Conservation (phyloP, 495 filamentous ascomycete species). For the Aspergillus nidulans region DNA sequence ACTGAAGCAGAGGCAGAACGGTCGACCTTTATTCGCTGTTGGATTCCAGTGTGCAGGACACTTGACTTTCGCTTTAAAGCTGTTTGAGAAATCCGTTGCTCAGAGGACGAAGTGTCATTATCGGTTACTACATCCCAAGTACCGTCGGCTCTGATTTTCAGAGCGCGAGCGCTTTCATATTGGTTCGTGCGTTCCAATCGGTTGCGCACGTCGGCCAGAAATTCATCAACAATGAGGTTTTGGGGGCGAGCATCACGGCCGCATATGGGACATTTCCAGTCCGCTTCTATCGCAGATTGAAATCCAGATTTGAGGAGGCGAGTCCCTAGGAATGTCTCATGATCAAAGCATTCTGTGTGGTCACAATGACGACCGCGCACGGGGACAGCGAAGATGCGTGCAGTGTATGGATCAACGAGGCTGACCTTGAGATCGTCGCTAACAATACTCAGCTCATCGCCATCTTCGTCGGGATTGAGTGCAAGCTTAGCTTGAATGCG, state of each 20-base stretch:
- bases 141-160: conserved; percentile 55
- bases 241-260: conserved; percentile 67
- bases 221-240: conserved; percentile 63
- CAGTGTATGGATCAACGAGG: conserved; percentile 71
- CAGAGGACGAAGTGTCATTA: conserved; percentile 14
- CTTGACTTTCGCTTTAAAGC: conserved; percentile 10
- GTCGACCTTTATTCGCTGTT: conserved; percentile 17
- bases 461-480: conserved; percentile 51
- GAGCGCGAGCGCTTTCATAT: conserved; percentile 46
- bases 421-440: conserved; percentile 62
- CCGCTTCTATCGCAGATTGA: conserved; percentile 57
- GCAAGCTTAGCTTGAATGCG: conserved; percentile 37
- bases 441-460: conserved; percentile 52
- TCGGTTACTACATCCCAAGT: conserved; percentile 48
- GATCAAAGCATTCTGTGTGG: conserved; percentile 86
- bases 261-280: conserved; percentile 83
- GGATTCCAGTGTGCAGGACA: neutral
- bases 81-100: neutral
- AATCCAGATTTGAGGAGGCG: conserved; percentile 43
- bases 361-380: conserved; percentile 57
- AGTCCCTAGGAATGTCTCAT: conserved; percentile 71
- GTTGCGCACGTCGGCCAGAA: conserved; percentile 55
- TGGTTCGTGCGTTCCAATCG: conserved; percentile 39
- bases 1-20: neutral
- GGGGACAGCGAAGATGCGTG: conserved; percentile 63